A percentile compares a stretch with the other conserved stretches of the same genome.
Conservation (phyloP, 2,329 filamentous ascomycete genomes). For the Chaetomiaceae sp. region DNA sequence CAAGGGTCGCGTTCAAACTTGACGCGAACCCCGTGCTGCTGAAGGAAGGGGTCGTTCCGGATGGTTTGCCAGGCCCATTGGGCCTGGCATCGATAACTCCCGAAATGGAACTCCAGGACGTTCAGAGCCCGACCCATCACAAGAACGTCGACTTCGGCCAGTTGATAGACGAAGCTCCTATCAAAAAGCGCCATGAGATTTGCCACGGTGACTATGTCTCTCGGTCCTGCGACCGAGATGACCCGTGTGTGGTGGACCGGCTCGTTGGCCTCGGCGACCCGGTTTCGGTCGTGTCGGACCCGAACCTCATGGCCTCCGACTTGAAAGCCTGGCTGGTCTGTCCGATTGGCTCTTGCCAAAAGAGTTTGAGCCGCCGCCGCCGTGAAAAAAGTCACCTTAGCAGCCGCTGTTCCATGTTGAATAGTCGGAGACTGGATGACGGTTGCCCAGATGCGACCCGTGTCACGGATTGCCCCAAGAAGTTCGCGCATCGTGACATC, state of each 20-base stretch:
- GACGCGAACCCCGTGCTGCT: background rate
- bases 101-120: background rate
- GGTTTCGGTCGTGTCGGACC: background rate
- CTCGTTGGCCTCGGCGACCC: background rate
- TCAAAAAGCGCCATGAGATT: background rate
- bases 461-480: background rate
- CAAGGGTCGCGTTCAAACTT: background rate
- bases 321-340: background rate
- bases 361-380: background rate
- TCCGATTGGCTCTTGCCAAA: background rate
- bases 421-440: background rate
- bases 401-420: no score
- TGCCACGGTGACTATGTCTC: background rate
- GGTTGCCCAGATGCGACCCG: background rate
- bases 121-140: background rate
- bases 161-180: background rate
- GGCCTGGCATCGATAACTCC: slow-evolving; percentile 7
- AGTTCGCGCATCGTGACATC: background rate
- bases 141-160: background rate
- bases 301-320: background rate
- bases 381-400: background rate
- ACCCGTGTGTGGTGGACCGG: background rate
- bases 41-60: background rate
- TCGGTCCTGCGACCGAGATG: background rate
- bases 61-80: background rate